Evolutionary conservation across 1,284 basidiomycete genomes (phyloP), one percentile per base, ranked within the genome.

Genomic region (Porodaedalea pini): DNA sequence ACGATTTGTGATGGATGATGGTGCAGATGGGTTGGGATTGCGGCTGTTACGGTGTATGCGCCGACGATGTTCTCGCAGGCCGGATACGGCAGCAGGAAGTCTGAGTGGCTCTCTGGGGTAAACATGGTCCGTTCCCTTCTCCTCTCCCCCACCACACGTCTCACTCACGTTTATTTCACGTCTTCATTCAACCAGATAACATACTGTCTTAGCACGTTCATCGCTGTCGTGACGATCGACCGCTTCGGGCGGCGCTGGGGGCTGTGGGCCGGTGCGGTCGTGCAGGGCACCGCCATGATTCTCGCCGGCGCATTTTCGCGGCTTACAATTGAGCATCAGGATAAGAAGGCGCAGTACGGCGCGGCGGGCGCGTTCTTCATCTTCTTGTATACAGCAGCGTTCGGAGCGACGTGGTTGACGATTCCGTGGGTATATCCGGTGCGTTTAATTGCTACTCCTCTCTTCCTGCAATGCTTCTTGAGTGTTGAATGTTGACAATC

Each of bases 361-460:
- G 77, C 73, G 17, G 77, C 77, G 0, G 75, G 76, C 3, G 77
- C 76, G 8, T 72, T 76, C 63, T 78, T 78, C 67, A 73, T 79
- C 29, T 79, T 78, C 67, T 54, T 75, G 48, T 79, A 77, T 65
- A 79, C 77, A 2, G 70, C 71, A 8, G 62, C 77, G 17, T 79
- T 78, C 65, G 77, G 76, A 36, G 77, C 77, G 44, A 79, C 77
- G 29, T 84, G 82, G 80, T 76, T 85, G 37, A 83, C 83, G 21
- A 79, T 81, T 60, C 82, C 81, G 4, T 82, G 78, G 73, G 70
- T 75, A 2, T 68, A 75, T 51, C 70, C 71, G 15, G 65, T 56
- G 37, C 45, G 39, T 7, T 40, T 37, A 15, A 13, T 50, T 37
- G 5, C 45, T 11, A 34, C 23, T 11, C 21, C 19, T 17, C 34